phyloP scores from a whole-genome alignment of 169 alveolate species.

The Plasmodium fragile region DNA sequence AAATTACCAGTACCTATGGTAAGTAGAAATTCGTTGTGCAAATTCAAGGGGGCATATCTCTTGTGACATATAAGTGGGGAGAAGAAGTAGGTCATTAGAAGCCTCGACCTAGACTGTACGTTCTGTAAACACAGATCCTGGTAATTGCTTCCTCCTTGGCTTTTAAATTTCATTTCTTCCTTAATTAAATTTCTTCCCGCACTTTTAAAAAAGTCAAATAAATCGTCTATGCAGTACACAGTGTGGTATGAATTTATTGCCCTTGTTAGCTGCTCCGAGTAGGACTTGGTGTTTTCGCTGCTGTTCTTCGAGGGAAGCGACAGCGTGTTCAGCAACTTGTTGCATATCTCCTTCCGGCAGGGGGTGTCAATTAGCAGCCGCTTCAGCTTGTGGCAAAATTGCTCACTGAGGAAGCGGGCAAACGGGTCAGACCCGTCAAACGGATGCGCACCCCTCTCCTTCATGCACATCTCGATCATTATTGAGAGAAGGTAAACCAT shows the following conservation, averaged over 20 bases:
- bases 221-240: constrained; percentile 27
- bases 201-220: constrained; percentile 40
- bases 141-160: constrained; percentile 59
- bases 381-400: constrained; percentile 16
- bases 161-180: constrained; percentile 43
- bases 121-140: constrained; percentile 81
- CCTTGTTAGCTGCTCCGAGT: constrained; percentile 29
- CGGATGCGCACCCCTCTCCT: neutral
- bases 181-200: constrained; percentile 28
- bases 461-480: constrained; percentile 35
- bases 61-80: constrained; percentile 83
- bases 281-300: constrained; percentile 45
- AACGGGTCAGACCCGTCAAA: too few species aligned
- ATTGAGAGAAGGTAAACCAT: constrained; percentile 64
- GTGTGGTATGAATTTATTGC: constrained; percentile 52
- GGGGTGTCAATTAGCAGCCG: constrained; percentile 26
- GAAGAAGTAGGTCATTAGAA: constrained; percentile 85
- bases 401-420: neutral
- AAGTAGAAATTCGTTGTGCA: constrained; percentile 33
- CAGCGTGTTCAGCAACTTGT: constrained; percentile 49
- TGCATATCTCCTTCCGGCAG: constrained; percentile 43
- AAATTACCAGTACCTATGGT: constrained; percentile 83
- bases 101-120: constrained; percentile 84
- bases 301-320: constrained; percentile 67
- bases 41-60: constrained; percentile 12